Conservation (phyloP, 805 yeast genomes). For the Ogataea sp. region DNA sequence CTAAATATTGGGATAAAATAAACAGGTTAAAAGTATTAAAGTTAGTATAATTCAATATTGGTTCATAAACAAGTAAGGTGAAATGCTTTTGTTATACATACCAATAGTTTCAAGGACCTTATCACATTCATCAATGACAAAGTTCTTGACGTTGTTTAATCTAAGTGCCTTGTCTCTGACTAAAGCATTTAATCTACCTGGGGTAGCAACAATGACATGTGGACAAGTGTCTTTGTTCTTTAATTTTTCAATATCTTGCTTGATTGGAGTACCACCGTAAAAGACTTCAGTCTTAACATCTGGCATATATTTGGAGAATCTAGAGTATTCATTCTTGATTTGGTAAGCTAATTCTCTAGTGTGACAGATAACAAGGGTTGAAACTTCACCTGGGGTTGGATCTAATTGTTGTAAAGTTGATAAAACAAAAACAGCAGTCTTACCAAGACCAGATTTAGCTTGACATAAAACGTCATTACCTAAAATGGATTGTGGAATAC, state of each 20-base stretch:
- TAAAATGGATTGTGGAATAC: constrained; percentile 95
- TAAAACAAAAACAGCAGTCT: constrained; percentile 94
- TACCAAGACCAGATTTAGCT: constrained; percentile 99
- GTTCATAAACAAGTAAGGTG: background rate
- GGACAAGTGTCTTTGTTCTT: constrained; percentile 92
- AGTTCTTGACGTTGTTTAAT: constrained; percentile 82
- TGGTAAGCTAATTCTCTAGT: constrained; percentile 99
- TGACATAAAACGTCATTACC: constrained; percentile 98
- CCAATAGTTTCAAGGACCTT: constrained; percentile 71
- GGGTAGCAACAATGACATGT: constrained; percentile 95
- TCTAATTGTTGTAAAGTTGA: constrained; percentile 95
- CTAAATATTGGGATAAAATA: constrained; percentile 32
- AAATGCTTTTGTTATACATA: constrained; percentile 9
- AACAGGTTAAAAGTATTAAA: background rate
- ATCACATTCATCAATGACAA: constrained; percentile 97
- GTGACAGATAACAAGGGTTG: constrained; percentile 92
- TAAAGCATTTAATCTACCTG: constrained; percentile 93
- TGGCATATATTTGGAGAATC: constrained; percentile 98
- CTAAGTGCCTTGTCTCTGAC: constrained; percentile 87
- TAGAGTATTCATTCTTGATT: constrained; percentile 92
- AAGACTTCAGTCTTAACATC: constrained; percentile 95
- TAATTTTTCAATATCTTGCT: constrained; percentile 78
- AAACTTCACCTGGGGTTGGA: constrained; percentile 94
- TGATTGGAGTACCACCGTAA: constrained; percentile 89
- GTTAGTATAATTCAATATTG: background rate